Conservation (phyloP, 352 stramenopile genomes). For the Phytophthora capsici region DNA sequence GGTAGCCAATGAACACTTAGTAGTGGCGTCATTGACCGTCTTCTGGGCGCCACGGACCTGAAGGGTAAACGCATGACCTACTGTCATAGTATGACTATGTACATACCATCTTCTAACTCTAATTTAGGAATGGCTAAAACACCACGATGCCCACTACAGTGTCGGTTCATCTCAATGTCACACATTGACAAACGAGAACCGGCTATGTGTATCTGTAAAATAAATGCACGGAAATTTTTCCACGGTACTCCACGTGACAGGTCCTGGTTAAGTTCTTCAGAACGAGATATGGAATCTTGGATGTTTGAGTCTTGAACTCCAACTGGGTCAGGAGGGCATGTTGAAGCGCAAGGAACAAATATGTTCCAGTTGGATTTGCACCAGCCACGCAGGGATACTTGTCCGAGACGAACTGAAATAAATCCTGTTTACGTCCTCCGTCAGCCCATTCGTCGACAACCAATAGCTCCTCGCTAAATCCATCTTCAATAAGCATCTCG, state of each 20-base stretch:
- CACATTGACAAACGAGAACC: slow-evolving; percentile 1
- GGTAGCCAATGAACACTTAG: neutral
- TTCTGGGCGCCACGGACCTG: neutral
- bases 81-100: slow-evolving; percentile 7
- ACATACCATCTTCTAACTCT: slow-evolving; percentile 6
- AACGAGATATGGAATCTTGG: neutral
- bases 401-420: neutral
- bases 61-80: slow-evolving; percentile 10
- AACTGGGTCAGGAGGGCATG: neutral
- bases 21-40: neutral
- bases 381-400: neutral
- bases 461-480: neutral
- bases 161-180: slow-evolving; percentile 5
- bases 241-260: slow-evolving; percentile 10
- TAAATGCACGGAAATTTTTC: slow-evolving; percentile 1
- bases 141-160: slow-evolving; percentile 7
- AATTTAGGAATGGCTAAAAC: slow-evolving; percentile 1
- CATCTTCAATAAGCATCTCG: no score
- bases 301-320: neutral
- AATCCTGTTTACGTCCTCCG: neutral
- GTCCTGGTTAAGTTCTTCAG: neutral
- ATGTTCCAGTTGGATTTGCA: slow-evolving; percentile 2
- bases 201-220: neutral
- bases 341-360: neutral
- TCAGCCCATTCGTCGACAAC: neutral